Evolutionary conservation across 805 yeast genomes (phyloP), one percentile per base, ranked within the genome.

Genomic region (Cyberlindnera nakhonratchasimensis): DNA sequence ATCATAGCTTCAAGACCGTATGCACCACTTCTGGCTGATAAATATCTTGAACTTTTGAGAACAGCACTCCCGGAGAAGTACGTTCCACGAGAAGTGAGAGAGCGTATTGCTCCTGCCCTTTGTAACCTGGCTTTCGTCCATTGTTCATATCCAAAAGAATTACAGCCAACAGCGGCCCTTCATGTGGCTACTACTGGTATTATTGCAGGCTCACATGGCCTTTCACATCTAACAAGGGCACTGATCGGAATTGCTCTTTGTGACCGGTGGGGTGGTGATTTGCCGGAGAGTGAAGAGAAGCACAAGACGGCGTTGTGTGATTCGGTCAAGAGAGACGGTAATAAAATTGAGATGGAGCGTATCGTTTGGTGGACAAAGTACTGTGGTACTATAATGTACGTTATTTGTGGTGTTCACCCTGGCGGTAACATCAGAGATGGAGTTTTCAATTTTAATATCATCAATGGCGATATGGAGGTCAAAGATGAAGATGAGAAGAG

Each of bases 251-350:
- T 84, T 23, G 86, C 88, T 2, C 65, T 84, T 20, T 80, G 88
- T 63, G 86, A 82, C 52, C 68, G 93, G 50, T 85, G 91, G 91
- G 91, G 91, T 26, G 87, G 85, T 4, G 88, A 82, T 48, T 65
- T 83, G 12, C 84, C 87, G 13, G 77, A 74, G 30, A 62, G 66
- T 34, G 81, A 79, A 48, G 74, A 69, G 41, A 59, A 49, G 17
- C 73, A 68, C 52, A 74, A 74, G 50, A 59, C 67, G 10, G 64
- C 66, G 7, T 57, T 79, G 28, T 79, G 76, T 50, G 71, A 66
- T 35, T 53, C 75, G 28, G 80, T 77, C 5, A 56, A 73, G 40
- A 69, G 75, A 38, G 70, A 66, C 34, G 72, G 73, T 4, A 61
- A 64, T 46, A 62, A 61, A 35, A 57, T 66, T 16, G 73, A 70